Evolutionary conservation across 306 rosid species (phyloP).

Genomic region (Prunus campanulata): DNA sequence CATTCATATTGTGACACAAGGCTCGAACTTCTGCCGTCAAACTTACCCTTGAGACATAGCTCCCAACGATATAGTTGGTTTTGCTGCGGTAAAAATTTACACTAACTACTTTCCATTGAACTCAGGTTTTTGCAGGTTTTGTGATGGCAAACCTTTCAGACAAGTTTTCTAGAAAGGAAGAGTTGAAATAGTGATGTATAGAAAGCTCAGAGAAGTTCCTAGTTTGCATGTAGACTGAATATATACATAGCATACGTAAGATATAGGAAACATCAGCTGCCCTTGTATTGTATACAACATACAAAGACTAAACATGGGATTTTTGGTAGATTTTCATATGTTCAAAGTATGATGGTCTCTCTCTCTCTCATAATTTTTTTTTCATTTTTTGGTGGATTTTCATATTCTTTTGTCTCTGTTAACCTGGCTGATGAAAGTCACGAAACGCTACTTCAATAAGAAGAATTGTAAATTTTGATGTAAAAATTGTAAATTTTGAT

Average conservation of each 20-base stretch:
- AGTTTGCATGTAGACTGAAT: conserved; percentile 1
- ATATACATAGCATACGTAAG: background rate
- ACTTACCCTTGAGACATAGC: background rate
- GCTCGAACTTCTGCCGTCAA: background rate
- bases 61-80: background rate
- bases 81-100: background rate
- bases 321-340: background rate
- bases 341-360: background rate
- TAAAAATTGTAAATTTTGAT: no score
- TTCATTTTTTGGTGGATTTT: background rate
- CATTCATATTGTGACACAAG: background rate
- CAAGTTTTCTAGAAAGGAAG: conserved; percentile 36
- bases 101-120: conserved; percentile 6
- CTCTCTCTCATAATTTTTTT: background rate
- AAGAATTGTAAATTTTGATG: no score
- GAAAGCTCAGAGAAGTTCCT: background rate
- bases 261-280: background rate
- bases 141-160: conserved; percentile 59
- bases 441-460: no score
- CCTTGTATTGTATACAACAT: background rate
- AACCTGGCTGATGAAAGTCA: no score
- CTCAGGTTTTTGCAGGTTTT: conserved; percentile 75
- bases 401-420: no score
- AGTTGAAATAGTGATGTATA: conserved; percentile 7
- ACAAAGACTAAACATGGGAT: background rate